Base-by-base conservation (phyloP, 805 yeast species). In the Naumovozyma castellii region DNA sequence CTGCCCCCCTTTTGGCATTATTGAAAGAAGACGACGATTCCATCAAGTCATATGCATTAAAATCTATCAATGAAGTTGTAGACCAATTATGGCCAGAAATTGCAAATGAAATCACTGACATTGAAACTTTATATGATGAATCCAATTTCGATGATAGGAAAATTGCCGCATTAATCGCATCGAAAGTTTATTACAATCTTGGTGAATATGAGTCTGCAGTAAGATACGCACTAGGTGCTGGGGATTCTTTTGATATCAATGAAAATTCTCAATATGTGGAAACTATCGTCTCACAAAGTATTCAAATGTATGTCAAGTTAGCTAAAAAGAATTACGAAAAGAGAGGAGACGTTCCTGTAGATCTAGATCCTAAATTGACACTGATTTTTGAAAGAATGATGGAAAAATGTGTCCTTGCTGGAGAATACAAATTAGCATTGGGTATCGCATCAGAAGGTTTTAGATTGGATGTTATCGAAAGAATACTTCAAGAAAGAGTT, bases 11-110 rank as follows among this genome's bases (percentile, higher is more conserved):
- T 52, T 72, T 92, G 63, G 95, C 97, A 31, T 75, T 92, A 46
- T 71, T 92, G 57, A 77, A 78, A 45, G 99, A 92, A 66, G 71
- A 78, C 6, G 97, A 92, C 59, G 65, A 73, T 37, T 64, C 72
- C 38, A 75, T 92, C 49, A 88, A 86, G 61, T 70, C 80, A 28
- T 84, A 85, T 58, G 98, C 97, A 15, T 72, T 92, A 56, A 68
- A 80, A 41, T 79, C 94, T 15, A 75, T 92, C 49, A 84, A 87
- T 58, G 73, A 67, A 19, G 74, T 83, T 37, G 96, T 86, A 38
- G 95, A 87, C 65, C 88, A 85, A 62, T 72, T 86, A 43, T 92
- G 98, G 98, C 86, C 98, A 2, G 97, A 92, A 67, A 84, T 92
- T 42, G 94, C 98, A 42, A 92, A 92, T 65, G 79, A 75, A 55